phyloP scores from a whole-genome alignment of 208 protist species.

The Trypanosoma scelopori region DNA sequence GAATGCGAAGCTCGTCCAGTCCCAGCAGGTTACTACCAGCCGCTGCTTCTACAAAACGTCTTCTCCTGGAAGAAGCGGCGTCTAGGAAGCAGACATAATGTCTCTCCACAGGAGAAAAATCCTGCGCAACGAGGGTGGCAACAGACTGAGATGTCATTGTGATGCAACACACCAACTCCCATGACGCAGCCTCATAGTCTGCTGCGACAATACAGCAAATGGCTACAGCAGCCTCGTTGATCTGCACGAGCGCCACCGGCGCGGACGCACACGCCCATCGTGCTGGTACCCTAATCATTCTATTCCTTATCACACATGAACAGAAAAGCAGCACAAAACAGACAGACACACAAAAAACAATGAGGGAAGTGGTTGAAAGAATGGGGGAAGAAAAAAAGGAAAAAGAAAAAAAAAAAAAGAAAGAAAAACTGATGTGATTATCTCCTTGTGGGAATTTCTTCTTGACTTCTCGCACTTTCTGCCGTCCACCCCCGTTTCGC shows the following conservation, averaged over 20 bases:
- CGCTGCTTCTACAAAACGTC: constrained; percentile 21
- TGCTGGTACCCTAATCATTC: constrained; percentile 54
- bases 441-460: background rate
- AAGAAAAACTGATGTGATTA: constrained; percentile 8
- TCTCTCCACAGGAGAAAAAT: constrained; percentile 43
- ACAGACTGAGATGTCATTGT: constrained; percentile 26
- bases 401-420: constrained; percentile 24
- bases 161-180: constrained; percentile 15
- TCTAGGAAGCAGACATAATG: constrained; percentile 28
- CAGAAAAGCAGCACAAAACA: background rate
- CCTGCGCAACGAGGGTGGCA: constrained; percentile 41
- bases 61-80: background rate
- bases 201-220: constrained; percentile 23
- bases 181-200: constrained; percentile 18
- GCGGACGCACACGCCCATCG: constrained; percentile 45
- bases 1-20: constrained; percentile 11
- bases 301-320: background rate
- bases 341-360: too few species aligned
- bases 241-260: constrained; percentile 45
- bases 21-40: background rate
- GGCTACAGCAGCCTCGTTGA: constrained; percentile 35
- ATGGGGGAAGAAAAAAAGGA: constrained; percentile 23
- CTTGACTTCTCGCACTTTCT: too few species aligned
- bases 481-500: too few species aligned
- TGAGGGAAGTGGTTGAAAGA: constrained; percentile 1